Conservation (phyloP, 345 rosid genomes). For the Excoecaria cochinchinensis region DNA sequence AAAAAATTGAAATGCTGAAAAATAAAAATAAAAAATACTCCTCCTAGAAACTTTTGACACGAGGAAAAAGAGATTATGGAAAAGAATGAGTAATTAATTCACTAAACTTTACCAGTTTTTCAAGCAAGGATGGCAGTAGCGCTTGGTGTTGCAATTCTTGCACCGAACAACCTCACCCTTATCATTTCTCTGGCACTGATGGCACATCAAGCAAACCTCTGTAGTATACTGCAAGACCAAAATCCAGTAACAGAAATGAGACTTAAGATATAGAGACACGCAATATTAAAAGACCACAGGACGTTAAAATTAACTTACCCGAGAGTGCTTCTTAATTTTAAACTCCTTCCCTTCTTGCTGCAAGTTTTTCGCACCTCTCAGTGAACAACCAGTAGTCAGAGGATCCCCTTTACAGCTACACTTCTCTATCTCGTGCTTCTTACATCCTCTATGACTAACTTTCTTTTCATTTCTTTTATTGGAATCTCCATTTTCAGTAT, state of each 20-base stretch:
- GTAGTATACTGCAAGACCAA: conserved; percentile 15
- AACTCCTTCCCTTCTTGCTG: background rate
- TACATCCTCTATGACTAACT: background rate
- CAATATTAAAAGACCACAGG: background rate
- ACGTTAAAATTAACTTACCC: background rate
- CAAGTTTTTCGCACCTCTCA: background rate
- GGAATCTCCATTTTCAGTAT: background rate
- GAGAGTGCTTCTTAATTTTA: background rate
- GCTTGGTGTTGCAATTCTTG: conserved; percentile 41
- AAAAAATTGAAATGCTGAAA: background rate
- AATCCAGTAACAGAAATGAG: background rate
- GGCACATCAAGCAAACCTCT: conserved; percentile 44
- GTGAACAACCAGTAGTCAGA: background rate
- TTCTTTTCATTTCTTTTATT: background rate
- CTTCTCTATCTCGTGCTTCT: background rate
- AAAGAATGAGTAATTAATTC: background rate
- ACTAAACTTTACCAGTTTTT: conserved; percentile 34
- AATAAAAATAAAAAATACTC: too few relatives aligned
- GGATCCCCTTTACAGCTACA: background rate
- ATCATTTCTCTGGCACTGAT: conserved; percentile 64
- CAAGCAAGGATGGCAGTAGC: conserved; percentile 50
- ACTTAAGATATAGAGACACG: background rate
- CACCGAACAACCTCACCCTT: conserved; percentile 51
- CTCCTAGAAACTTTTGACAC: background rate
- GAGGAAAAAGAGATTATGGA: background rate